Evolutionary conservation across 179 eudicot genomes (phyloP).

Genomic region (Spergularia azorica): DNA sequence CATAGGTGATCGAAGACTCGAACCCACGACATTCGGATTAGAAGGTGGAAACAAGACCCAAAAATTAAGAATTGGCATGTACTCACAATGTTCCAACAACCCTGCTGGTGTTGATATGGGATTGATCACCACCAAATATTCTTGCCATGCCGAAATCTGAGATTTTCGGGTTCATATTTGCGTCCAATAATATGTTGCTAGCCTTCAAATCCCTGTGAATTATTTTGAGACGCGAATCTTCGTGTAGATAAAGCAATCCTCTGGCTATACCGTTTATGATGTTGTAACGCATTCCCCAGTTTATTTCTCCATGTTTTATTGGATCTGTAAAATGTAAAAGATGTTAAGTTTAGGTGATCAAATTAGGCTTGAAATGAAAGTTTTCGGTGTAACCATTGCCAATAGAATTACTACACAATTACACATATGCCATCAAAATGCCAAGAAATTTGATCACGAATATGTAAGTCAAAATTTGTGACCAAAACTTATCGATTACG

Average conservation of each 20-base stretch:
- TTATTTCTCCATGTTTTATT: slow-evolving; percentile 2
- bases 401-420: too few species aligned
- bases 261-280: slow-evolving; percentile 30
- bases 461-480: too few species aligned
- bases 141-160: slow-evolving; percentile 32
- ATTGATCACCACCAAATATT: slow-evolving; percentile 23
- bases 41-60: too few species aligned
- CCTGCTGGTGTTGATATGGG: slow-evolving; percentile 10
- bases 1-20: too few species aligned
- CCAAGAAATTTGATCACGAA: too few species aligned
- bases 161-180: slow-evolving; percentile 30
- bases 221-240: slow-evolving; percentile 28
- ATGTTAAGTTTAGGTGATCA: not conserved
- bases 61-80: too few species aligned
- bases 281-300: slow-evolving; percentile 27
- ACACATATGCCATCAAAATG: too few species aligned
- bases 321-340: slow-evolving; percentile 15
- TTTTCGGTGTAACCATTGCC: too few species aligned
- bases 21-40: too few species aligned
- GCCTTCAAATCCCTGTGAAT: slow-evolving; percentile 32
- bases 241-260: slow-evolving; percentile 31
- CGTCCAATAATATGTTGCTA: slow-evolving; percentile 23
- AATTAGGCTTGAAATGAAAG: not conserved
- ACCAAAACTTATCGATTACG: too few species aligned
- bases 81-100: slow-evolving; percentile 31